Evolutionary conservation across 2,329 filamentous ascomycete species (phyloP), one percentile per base, ranked within the genome.

Genomic region (Atkinsonella hypoxylon): DNA sequence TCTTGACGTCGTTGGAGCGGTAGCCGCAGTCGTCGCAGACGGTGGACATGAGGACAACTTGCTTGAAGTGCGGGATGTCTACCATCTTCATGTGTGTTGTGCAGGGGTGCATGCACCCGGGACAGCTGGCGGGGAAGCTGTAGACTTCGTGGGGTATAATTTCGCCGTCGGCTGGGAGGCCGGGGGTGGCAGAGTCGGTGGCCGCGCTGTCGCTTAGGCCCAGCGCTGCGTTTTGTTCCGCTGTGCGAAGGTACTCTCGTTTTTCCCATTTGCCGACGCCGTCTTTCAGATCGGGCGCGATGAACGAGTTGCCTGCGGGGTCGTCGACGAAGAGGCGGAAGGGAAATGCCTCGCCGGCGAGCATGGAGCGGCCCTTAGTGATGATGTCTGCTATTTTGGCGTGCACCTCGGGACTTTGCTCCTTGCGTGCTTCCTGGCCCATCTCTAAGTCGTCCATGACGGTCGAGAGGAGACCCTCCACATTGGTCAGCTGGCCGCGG

Each of bases 1-100:
- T 97, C 77, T 97, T 97, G 64, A 98, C 89, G 66, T 98, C 93
- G 68, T 95, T 97, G 59, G 86, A 93, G 55, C 89, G 85, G 73
- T 97, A 95, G 52, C 91, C 91, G 65, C 93, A 98, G 66, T 85
- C 77, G 30, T 91, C 84, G 70, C 93, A 98, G 30, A 89, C 83
- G 2, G 91, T 97, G 59, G 84, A 90, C 87, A 95, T 97, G 60
- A 98, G 77, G 40, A 96, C 83, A 3, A 98, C 93, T 64, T 97
- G 88, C 71, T 96, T 95, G 74, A 98, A 98, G 70, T 95, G 86
- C 1, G 93, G 93, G 55, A 98, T 96, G 61, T 95, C 89, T 51
- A 97, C 89, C 84, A 95, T 95, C 74, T 96, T 95, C 89, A 96
- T 96, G 68, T 95, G 90, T 10, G 94, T 95, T 4, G 82, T 82